Base-by-base conservation (phyloP, 768 basidiomycete species). In the Tulasnella calospora region DNA sequence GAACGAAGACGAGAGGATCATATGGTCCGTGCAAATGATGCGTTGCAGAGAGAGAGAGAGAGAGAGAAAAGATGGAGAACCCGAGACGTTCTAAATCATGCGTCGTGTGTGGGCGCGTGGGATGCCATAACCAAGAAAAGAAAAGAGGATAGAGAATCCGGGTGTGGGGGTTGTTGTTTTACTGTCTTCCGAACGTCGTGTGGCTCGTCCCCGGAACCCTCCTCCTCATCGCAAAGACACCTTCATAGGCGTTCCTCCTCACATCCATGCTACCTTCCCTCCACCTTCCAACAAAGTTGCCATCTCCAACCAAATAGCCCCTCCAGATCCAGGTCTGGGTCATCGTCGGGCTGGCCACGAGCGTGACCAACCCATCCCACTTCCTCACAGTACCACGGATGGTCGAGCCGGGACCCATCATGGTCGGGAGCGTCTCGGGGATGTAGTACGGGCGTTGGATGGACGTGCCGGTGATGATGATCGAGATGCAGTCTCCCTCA, bases 261-360 rank as follows among this genome's bases (percentile, higher is more conserved):
- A 87, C 83, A 0, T 90, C 89, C 73, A 89, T 94, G 70, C 92
- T 83, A 3, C 92, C 92, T 81, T 97, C 95, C 80, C 95, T 87
- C 95, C 94, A 97, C 71, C 95, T 87, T 51, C 95, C 95, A 19
- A 92, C 90, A 41, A 95, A 83, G 82, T 91, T 90, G 12, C 92
- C 92, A 79, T 92, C 86, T 23, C 84, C 80, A 44, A 94, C 88
- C 73, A 95, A 86, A 83, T 93, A 95, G 13, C 94, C 94, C 71
- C 93, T 88, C 83, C 95, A 96, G 30, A 95, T 84, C 94, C 94
- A 96, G 23, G 46, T 35, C n/a, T 40, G 30, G 19, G 57, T 35
- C 70, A 17, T 36, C 23, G n/a, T 1, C n/a, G 27, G 23, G 4
- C 55, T 67, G 15, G 69, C 61, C 17, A 88, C 89, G 9, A 96